Conservation (phyloP, 2,329 filamentous ascomycete genomes). For the Fusarium sp. region DNA sequence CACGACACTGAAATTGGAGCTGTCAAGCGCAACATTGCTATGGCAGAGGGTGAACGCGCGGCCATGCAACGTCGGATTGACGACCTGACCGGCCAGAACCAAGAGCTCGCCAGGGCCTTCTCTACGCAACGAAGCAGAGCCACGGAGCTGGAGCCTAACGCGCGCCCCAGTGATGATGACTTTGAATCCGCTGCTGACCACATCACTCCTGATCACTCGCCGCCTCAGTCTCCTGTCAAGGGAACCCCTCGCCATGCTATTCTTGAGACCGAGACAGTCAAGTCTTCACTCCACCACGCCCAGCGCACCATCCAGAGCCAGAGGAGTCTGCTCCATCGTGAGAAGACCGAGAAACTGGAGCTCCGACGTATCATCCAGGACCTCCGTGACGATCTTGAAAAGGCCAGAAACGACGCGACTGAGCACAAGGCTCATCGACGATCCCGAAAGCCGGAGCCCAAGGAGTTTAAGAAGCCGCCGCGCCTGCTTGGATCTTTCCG, state of each 20-base stretch:
- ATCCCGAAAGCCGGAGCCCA: conserved; percentile 72
- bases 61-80: conserved; percentile 86
- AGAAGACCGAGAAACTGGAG: conserved; percentile 98
- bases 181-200: conserved; percentile 75
- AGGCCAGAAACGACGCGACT: conserved; percentile 68
- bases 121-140: conserved; percentile 77
- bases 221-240: conserved; percentile 90
- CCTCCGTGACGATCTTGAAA: conserved; percentile 88
- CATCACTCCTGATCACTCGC: conserved; percentile 87
- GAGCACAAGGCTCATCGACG: conserved; percentile 64
- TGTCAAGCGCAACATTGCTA: conserved; percentile 81
- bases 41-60: conserved; percentile 82
- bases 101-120: conserved; percentile 88
- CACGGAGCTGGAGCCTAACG: conserved; percentile 72
- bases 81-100: conserved; percentile 88
- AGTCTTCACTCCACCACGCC: conserved; percentile 92
- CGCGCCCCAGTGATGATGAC: conserved; percentile 70
- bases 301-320: conserved; percentile 97
- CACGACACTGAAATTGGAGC: conserved; percentile 90
- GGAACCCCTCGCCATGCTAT: conserved; percentile 89
- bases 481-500: conserved; percentile 82
- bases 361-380: conserved; percentile 96
- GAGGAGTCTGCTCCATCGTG: conserved; percentile 93
- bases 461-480: conserved; percentile 82
- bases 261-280: conserved; percentile 95